These are phyloP conservation scores for Debaryomyces psychrophilus DNA, from an alignment of 1,139 yeast species.

Conservation along the genomic window DNA sequence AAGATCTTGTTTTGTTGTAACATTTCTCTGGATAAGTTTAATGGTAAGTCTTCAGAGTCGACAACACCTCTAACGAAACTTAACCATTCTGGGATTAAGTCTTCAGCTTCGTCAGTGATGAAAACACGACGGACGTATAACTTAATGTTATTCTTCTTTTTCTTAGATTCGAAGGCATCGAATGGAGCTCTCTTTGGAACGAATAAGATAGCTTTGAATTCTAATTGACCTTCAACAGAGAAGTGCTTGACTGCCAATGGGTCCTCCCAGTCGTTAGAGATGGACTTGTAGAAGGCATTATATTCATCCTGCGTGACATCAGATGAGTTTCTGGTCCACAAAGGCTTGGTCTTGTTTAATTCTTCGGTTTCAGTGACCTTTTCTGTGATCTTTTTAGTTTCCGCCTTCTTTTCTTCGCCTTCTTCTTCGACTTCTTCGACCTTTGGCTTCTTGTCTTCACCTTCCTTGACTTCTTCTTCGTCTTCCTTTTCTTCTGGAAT, in stretches of 20 bases:
- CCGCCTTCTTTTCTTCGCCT: constrained; percentile 69
- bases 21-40: constrained; percentile 99
- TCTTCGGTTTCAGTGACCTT: constrained; percentile 90
- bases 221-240: constrained; percentile 99
- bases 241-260: constrained; percentile 99
- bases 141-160: constrained; percentile 99
- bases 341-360: constrained; percentile 97
- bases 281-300: constrained; percentile 98
- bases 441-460: constrained; percentile 58
- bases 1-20: constrained; percentile 99
- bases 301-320: constrained; percentile 98
- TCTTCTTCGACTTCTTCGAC: constrained; percentile 72
- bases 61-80: constrained; percentile 98
- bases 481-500: constrained; percentile 76
- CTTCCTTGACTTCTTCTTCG: constrained; percentile 51
- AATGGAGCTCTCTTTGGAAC: constrained; percentile 99
- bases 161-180: constrained; percentile 94
- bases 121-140: constrained; percentile 99
- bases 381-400: constrained; percentile 82
- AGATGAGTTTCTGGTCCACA: constrained; percentile 99
- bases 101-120: constrained; percentile 99
- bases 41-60: constrained; percentile 99
- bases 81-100: constrained; percentile 99
- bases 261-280: constrained; percentile 99
- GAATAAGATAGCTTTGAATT: constrained; percentile 96